Percentiles rank a stretch among this genome's conserved stretches.
Evolutionary conservation across 768 basidiomycete genomes (phyloP).

Genomic region (Coprinopsis sp.): DNA sequence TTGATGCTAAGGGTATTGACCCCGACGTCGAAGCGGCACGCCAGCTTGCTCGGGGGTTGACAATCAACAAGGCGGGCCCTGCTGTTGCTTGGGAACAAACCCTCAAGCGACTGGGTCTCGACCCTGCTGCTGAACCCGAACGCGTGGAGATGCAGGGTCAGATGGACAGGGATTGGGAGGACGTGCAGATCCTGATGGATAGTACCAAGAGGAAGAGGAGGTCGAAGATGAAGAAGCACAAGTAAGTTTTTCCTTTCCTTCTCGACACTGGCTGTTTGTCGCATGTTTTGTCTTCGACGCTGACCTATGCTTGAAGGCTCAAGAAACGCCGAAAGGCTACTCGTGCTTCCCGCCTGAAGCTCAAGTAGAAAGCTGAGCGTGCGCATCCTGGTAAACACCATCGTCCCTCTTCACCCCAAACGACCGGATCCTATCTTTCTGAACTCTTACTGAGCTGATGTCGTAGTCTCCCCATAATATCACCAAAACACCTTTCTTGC

Average conservation of each 20-base stretch:
- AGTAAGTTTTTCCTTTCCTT: constrained; percentile 48
- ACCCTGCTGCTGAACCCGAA: constrained; percentile 43
- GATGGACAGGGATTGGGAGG: constrained; percentile 56
- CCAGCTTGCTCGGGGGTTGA: constrained; percentile 70
- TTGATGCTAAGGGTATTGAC: constrained; percentile 55
- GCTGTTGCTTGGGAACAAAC: constrained; percentile 66
- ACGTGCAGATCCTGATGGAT: constrained; percentile 55
- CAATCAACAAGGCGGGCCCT: constrained; percentile 59
- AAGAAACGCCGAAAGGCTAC: constrained; percentile 13
- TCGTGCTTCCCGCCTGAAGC: constrained; percentile 10
- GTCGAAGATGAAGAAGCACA: constrained; percentile 98
- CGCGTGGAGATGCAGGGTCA: constrained; percentile 49
- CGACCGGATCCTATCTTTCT: not conserved
- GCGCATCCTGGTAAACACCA: not conserved
- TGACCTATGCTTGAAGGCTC: constrained; percentile 4
- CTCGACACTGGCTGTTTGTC: not conserved
- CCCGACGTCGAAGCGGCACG: constrained; percentile 78
- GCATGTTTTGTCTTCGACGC: too few species aligned
- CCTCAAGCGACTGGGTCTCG: constrained; percentile 60
- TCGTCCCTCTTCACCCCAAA: not conserved
- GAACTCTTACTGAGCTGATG: not conserved
- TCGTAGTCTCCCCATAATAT: too few species aligned
- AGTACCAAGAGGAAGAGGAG: constrained; percentile 80
- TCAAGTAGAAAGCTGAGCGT: constrained; percentile 8
- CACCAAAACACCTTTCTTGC: too few species aligned